These are phyloP conservation scores for Diplodia scrobiculata DNA, from an alignment of 2,329 filamentous ascomycete species.

Conservation along the genomic window DNA sequence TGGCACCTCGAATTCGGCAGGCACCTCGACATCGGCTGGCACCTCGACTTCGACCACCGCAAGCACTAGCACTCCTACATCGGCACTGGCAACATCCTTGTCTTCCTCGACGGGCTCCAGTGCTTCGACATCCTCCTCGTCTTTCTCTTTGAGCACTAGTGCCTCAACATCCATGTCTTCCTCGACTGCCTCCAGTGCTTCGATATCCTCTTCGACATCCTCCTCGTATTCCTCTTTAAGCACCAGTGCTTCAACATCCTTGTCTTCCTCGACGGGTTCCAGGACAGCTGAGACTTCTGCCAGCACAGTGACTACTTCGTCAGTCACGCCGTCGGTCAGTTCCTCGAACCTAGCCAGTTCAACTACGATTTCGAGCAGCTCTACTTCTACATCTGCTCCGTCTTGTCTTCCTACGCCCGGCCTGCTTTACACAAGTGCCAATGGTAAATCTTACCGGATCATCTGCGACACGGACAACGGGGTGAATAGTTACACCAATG, in stretches of 20 bases:
- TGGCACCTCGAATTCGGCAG: too few relatives aligned
- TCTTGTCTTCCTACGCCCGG: not conserved
- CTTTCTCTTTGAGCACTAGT: not conserved
- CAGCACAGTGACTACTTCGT: not conserved
- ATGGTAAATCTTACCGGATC: not conserved
- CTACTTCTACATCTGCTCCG: not conserved
- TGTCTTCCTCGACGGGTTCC: not conserved
- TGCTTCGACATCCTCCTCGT: too few relatives aligned
- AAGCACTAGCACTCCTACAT: not conserved
- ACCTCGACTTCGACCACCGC: not conserved
- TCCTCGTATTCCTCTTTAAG: too few relatives aligned
- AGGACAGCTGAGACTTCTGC: not conserved
- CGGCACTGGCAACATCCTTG: not conserved
- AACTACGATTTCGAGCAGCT: not conserved
- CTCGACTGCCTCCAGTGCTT: not conserved
- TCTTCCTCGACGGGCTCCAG: too few relatives aligned
- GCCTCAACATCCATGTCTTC: not conserved
- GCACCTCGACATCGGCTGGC: not conserved
- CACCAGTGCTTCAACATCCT: not conserved
- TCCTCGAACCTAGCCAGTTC: not conserved
- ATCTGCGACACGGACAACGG: slow-evolving; percentile 7
- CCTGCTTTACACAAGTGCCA: not conserved
- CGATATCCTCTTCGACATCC: not conserved
- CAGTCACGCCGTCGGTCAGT: not conserved
- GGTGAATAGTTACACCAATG: not conserved